phyloP scores from a whole-genome alignment of 1,139 yeast species.

The Geotrichum cucujoidarum region DNA sequence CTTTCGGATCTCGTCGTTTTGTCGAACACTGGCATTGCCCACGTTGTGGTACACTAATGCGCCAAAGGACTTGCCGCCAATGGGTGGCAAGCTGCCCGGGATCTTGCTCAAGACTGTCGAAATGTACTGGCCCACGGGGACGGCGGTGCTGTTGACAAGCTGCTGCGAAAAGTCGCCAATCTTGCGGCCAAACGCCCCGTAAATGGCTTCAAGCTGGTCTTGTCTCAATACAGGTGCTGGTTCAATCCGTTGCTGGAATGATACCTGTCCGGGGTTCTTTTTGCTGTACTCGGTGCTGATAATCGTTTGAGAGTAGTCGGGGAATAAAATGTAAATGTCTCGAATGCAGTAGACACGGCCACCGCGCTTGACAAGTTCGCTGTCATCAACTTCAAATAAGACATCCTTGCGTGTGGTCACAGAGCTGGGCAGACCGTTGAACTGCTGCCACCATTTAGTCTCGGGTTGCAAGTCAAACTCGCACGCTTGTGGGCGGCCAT shows the following conservation, averaged over 20 bases:
- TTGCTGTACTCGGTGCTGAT: conserved; percentile 49
- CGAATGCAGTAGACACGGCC: conserved; percentile 48
- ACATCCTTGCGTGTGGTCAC: conserved; percentile 43
- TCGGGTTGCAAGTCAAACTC: conserved; percentile 38
- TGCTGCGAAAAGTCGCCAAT: conserved; percentile 28
- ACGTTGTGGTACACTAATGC: conserved; percentile 60
- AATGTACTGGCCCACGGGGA: conserved; percentile 31
- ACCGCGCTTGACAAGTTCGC: conserved; percentile 53
- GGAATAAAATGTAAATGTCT: conserved; percentile 69
- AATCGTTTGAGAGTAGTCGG: conserved; percentile 64
- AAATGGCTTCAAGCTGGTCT: conserved; percentile 48
- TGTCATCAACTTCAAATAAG: conserved; percentile 62
- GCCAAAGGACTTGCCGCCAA: conserved; percentile 70
- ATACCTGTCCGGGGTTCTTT: conserved; percentile 38
- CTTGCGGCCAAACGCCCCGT: conserved; percentile 39
- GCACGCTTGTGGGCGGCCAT: conserved; percentile 11
- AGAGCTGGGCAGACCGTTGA: conserved; percentile 54
- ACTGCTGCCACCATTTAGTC: conserved; percentile 60
- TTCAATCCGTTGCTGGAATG: conserved; percentile 44
- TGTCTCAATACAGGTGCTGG: conserved; percentile 43
- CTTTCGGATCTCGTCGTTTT: conserved; percentile 60
- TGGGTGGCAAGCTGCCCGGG: conserved; percentile 44
- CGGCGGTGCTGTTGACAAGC: conserved; percentile 16
- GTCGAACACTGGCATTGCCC: conserved; percentile 54
- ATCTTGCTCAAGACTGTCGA: conserved; percentile 30